Evolutionary conservation across 2,329 filamentous ascomycete species (phyloP).

Genomic region (Aspergillus ruber): DNA sequence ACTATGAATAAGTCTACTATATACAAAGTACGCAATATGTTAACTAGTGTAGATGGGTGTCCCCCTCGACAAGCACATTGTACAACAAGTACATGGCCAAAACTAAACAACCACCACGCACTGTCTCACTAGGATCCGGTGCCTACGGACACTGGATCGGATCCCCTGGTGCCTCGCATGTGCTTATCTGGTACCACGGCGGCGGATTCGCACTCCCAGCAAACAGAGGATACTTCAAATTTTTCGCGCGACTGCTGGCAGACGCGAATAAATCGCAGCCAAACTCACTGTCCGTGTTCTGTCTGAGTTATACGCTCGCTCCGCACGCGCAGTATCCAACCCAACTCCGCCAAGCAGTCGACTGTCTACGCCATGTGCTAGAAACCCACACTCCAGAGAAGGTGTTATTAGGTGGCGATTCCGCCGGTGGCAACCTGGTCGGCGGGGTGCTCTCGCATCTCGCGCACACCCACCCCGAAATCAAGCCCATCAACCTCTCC

Average conservation of each 20-base stretch:
- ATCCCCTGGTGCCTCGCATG: slow-evolving; percentile 27
- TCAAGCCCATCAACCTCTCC: slow-evolving; percentile 37
- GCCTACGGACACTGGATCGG: slow-evolving; percentile 35
- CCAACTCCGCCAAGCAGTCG: slow-evolving; percentile 38
- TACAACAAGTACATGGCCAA: slow-evolving; percentile 25
- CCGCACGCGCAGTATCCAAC: slow-evolving; percentile 39
- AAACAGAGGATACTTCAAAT: slow-evolving; percentile 43
- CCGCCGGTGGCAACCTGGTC: slow-evolving; percentile 39
- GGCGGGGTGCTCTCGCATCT: slow-evolving; percentile 35
- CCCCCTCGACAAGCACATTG: slow-evolving; percentile 20
- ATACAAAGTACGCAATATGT: neutral
- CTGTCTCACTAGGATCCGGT: slow-evolving; percentile 26
- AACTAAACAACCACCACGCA: slow-evolving; percentile 16
- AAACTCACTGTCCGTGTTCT: slow-evolving; percentile 46
- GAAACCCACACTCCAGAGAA: slow-evolving; percentile 24
- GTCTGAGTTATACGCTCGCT: slow-evolving; percentile 55
- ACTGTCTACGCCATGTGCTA: slow-evolving; percentile 35
- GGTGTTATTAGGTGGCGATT: slow-evolving; percentile 40
- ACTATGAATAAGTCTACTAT: neutral
- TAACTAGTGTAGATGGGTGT: slow-evolving; percentile 11
- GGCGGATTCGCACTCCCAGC: slow-evolving; percentile 52
- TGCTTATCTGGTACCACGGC: slow-evolving; percentile 36
- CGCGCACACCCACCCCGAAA: slow-evolving; percentile 50
- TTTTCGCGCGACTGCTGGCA: slow-evolving; percentile 40
- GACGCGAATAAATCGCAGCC: slow-evolving; percentile 27